Conservation (phyloP, 352 stramenopile species). For the Globisporangium perplexum region DNA sequence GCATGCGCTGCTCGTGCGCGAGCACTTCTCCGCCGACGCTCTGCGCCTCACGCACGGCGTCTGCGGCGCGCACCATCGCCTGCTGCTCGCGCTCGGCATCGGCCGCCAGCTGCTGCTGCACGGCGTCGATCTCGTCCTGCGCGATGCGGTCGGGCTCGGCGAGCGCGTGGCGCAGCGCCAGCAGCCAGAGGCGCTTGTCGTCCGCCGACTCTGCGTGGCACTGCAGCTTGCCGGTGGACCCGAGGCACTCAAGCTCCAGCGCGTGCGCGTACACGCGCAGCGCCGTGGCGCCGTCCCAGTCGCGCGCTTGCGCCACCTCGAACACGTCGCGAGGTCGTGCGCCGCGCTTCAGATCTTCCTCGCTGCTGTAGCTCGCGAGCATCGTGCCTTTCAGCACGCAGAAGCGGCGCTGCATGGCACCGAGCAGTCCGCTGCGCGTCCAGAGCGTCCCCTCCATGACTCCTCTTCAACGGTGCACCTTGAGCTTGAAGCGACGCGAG, state of each 20-base stretch:
- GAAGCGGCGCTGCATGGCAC: slow-evolving; percentile 42
- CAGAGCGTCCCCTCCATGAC: background rate
- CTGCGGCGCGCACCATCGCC: slow-evolving; percentile 36
- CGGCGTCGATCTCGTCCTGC: slow-evolving; percentile 71
- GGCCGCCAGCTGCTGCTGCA: slow-evolving; percentile 37
- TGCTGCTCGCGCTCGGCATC: slow-evolving; percentile 34
- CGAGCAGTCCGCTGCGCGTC: background rate
- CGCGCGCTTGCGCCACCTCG: slow-evolving; percentile 42
- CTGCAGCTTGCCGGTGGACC: slow-evolving; percentile 38
- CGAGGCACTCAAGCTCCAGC: slow-evolving; percentile 29
- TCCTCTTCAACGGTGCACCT: too few species aligned
- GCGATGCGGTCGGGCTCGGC: slow-evolving; percentile 69
- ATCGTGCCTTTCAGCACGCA: slow-evolving; percentile 77
- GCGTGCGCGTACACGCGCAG: slow-evolving; percentile 14
- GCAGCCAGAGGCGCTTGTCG: slow-evolving; percentile 49
- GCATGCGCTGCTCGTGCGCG: slow-evolving; percentile 23
- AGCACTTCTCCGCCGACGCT: slow-evolving; percentile 22
- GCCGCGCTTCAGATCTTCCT: slow-evolving; percentile 41
- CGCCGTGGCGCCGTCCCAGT: slow-evolving; percentile 23
- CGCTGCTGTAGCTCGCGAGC: slow-evolving; percentile 51
- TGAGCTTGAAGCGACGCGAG: background rate
- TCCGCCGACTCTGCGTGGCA: slow-evolving; percentile 54
- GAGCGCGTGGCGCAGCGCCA: slow-evolving; percentile 52
- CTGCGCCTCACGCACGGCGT: slow-evolving; percentile 37
- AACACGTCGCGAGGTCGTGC: slow-evolving; percentile 49